These are phyloP conservation scores for Penicillium sp. DNA, from an alignment of 2,329 filamentous ascomycete genomes.

Conservation along the genomic window DNA sequence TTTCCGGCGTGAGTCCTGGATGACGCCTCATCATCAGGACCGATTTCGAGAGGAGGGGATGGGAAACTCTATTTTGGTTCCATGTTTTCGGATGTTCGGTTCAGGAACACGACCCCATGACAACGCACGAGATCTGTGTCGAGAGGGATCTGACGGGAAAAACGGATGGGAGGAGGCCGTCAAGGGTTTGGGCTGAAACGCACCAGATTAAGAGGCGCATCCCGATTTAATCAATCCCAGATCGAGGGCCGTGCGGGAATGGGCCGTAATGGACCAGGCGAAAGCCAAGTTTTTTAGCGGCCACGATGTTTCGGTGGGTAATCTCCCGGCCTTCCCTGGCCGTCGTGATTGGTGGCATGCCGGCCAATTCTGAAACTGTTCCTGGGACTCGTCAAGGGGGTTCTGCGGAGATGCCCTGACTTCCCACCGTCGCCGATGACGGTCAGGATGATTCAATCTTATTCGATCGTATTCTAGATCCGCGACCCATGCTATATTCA, in stretches of 20 bases:
- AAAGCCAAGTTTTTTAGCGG: slow-evolving; percentile 25
- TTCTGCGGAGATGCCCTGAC: background rate
- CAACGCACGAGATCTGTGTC: background rate
- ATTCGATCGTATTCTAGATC: no score
- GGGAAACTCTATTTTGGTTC: background rate
- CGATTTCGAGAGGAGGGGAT: background rate
- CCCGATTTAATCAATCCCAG: slow-evolving; percentile 17
- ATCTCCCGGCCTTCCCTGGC: background rate
- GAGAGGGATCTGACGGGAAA: background rate
- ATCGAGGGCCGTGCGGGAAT: slow-evolving; percentile 3
- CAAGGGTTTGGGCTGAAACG: slow-evolving; percentile 13
- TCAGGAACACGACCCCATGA: no score
- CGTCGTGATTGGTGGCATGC: no score
- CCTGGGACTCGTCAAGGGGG: background rate
- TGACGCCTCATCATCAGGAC: background rate
- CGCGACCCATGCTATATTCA: background rate
- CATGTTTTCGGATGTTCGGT: background rate
- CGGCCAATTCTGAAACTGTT: no score
- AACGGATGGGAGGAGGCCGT: background rate
- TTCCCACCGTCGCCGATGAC: background rate
- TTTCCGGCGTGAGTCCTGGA: background rate
- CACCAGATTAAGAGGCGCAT: background rate
- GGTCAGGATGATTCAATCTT: background rate
- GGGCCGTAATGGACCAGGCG: slow-evolving; percentile 8
- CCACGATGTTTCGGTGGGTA: background rate